Percentiles rank a stretch among this genome's conserved stretches.
These are phyloP conservation scores for Asterophora lycoperdoides DNA, from an alignment of 768 basidiomycete species.

Conservation along the genomic window DNA sequence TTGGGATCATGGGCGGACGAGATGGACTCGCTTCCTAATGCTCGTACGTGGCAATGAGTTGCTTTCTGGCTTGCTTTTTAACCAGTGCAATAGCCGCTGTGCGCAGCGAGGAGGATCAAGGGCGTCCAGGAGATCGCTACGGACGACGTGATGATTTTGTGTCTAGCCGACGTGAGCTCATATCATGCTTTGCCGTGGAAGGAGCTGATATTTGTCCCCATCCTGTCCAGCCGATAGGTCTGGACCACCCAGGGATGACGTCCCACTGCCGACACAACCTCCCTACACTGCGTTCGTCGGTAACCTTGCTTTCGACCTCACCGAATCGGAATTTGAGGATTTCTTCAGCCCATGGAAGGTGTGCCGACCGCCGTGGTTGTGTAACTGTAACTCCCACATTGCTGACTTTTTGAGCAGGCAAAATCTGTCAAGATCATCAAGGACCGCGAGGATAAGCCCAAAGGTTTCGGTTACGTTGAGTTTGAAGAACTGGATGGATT, in stretches of 20 bases:
- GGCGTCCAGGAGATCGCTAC: conserved; percentile 50
- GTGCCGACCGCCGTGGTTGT: conserved; percentile 8
- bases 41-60: conserved; percentile 60
- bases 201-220: conserved; percentile 9
- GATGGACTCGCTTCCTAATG: conserved; percentile 89
- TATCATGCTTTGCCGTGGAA: conserved; percentile 1
- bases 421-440: conserved; percentile 90
- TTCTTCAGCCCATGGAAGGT: conserved; percentile 75
- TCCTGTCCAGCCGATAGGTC: conserved; percentile 48
- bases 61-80: conserved; percentile 3
- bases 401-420: conserved; percentile 39
- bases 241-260: conserved; percentile 72
- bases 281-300: conserved; percentile 98
- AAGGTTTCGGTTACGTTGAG: conserved; percentile 98
- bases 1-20: conserved; percentile 98
- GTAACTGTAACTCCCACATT: background rate
- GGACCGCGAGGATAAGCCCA: conserved; percentile 90
- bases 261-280: conserved; percentile 92
- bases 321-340: conserved; percentile 72
- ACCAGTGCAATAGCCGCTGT: conserved; percentile 51
- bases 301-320: conserved; percentile 91
- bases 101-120: conserved; percentile 63
- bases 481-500: conserved; percentile 84
- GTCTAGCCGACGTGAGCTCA: conserved; percentile 53
- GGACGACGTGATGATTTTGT: conserved; percentile 61